phyloP scores from a whole-genome alignment of 2,329 filamentous ascomycete species.

The Aspergillus sp. region DNA sequence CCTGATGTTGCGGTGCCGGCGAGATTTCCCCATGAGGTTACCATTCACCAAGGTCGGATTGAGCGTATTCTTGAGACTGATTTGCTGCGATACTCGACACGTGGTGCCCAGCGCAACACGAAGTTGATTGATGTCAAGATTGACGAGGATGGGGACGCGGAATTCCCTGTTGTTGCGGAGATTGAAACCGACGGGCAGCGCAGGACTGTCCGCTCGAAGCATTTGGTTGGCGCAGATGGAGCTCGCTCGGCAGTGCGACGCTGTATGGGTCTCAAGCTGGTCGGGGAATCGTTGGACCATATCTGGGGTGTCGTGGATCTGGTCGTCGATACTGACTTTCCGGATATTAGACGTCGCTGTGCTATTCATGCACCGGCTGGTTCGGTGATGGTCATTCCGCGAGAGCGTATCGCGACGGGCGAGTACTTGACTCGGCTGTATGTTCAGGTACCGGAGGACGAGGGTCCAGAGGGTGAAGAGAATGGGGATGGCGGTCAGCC shows the following conservation, averaged over 20 bases:
- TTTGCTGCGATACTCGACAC: conserved; percentile 56
- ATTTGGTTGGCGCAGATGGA: conserved; percentile 68
- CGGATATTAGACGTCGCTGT: conserved; percentile 75
- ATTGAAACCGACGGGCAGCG: conserved; percentile 24
- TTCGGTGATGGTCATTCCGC: conserved; percentile 75
- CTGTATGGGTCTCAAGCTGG: conserved; percentile 47
- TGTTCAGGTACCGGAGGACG: conserved; percentile 35
- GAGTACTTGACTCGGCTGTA: conserved; percentile 69
- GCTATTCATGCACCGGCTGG: conserved; percentile 70
- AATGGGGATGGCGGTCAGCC: conserved; percentile 44
- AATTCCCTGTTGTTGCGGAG: conserved; percentile 31
- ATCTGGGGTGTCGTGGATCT: conserved; percentile 76
- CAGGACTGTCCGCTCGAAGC: conserved; percentile 57
- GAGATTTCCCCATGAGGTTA: conserved; percentile 65
- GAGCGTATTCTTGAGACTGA: conserved; percentile 66
- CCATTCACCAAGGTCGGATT: conserved; percentile 67
- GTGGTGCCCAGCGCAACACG: conserved; percentile 59
- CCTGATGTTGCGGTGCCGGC: conserved; percentile 58
- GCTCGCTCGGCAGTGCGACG: conserved; percentile 63
- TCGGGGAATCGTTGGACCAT: conserved; percentile 65
- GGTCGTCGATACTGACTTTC: conserved; percentile 68
- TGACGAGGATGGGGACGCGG: conserved; percentile 44
- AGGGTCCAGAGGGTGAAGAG: conserved; percentile 19
- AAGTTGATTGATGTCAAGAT: conserved; percentile 59
- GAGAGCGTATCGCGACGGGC: conserved; percentile 56